These are phyloP conservation scores for Aspergillus latus DNA, from an alignment of 2,329 filamentous ascomycete species.

Conservation along the genomic window DNA sequence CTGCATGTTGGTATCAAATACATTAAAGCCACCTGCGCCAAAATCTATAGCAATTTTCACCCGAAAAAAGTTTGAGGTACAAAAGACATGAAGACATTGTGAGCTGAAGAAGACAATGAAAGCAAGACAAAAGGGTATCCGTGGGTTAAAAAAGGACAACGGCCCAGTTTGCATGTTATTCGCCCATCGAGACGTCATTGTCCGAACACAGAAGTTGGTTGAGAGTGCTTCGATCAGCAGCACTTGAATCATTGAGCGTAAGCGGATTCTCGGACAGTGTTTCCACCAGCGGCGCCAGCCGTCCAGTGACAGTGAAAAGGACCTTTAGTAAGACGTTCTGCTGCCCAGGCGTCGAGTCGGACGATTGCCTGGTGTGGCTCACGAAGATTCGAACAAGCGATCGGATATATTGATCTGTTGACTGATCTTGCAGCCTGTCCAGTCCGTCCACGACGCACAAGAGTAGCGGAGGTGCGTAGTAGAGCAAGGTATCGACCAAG, in stretches of 20 bases:
- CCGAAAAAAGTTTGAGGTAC: slow-evolving; percentile 1
- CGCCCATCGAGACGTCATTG: slow-evolving; percentile 33
- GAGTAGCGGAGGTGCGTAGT: slow-evolving; percentile 37
- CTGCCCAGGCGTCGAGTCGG: slow-evolving; percentile 17
- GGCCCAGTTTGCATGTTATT: slow-evolving; percentile 20
- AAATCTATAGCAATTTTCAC: background rate
- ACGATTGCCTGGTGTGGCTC: slow-evolving; percentile 32
- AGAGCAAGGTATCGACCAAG: slow-evolving; percentile 37
- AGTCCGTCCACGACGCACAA: slow-evolving; percentile 40
- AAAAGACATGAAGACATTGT: background rate
- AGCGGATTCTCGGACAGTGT: slow-evolving; percentile 35
- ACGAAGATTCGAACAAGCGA: slow-evolving; percentile 35
- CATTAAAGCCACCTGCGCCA: slow-evolving; percentile 1
- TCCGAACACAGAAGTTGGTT: slow-evolving; percentile 30
- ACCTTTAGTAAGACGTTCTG: slow-evolving; percentile 36
- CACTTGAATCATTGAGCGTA: slow-evolving; percentile 29
- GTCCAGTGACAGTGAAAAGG: slow-evolving; percentile 37
- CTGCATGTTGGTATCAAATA: background rate
- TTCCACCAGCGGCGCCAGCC: slow-evolving; percentile 32
- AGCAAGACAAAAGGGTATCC: background rate
- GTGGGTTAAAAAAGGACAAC: background rate
- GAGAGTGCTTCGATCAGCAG: slow-evolving; percentile 20
- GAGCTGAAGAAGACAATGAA: background rate
- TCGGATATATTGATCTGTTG: slow-evolving; percentile 35
- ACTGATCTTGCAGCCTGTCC: slow-evolving; percentile 33